A percentile compares a stretch with the other conserved stretches of the same genome.
Conservation (phyloP, 2,329 filamentous ascomycete genomes). For the Exserohilum rostratum region DNA sequence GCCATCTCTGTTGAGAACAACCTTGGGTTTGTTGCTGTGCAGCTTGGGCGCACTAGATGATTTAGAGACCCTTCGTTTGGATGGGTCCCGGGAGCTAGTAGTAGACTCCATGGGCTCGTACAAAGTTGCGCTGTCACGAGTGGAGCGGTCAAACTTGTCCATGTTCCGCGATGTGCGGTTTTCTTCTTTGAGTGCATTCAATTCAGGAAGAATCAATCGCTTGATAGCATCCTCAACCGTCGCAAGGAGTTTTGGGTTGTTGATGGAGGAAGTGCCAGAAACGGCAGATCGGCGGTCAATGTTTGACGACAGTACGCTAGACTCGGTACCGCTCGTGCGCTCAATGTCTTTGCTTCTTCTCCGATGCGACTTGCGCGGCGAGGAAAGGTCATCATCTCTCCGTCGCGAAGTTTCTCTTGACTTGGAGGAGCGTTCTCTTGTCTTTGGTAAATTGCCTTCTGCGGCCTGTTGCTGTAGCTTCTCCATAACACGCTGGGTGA, state of each 20-base stretch:
- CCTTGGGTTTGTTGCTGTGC: constrained; percentile 61
- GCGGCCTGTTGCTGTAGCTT: constrained; percentile 63
- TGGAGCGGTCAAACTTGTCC: constrained; percentile 70
- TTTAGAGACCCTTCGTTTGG: constrained; percentile 63
- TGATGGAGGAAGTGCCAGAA: constrained; percentile 71
- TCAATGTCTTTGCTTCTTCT: constrained; percentile 55
- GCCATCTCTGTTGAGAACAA: constrained; percentile 64
- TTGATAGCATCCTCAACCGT: constrained; percentile 94
- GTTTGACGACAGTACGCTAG: constrained; percentile 66
- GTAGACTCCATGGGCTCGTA: constrained; percentile 65
- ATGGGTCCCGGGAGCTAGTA: constrained; percentile 54
- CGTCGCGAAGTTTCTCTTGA: constrained; percentile 22
- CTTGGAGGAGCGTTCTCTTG: constrained; percentile 19
- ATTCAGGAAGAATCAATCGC: constrained; percentile 85
- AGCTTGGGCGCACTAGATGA: constrained; percentile 67
- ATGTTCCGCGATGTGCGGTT: constrained; percentile 77
- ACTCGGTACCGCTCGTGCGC: constrained; percentile 61
- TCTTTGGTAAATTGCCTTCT: constrained; percentile 46
- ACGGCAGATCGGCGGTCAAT: constrained; percentile 61
- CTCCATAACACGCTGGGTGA: constrained; percentile 72
- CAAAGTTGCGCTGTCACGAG: constrained; percentile 44
- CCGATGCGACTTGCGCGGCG: constrained; percentile 41
- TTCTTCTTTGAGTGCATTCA: constrained; percentile 89
- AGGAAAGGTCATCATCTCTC: constrained; percentile 38
- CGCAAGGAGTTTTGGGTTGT: constrained; percentile 88